Base-by-base conservation (phyloP, 2,329 filamentous ascomycete genomes). In the Talaromyces sp. region DNA sequence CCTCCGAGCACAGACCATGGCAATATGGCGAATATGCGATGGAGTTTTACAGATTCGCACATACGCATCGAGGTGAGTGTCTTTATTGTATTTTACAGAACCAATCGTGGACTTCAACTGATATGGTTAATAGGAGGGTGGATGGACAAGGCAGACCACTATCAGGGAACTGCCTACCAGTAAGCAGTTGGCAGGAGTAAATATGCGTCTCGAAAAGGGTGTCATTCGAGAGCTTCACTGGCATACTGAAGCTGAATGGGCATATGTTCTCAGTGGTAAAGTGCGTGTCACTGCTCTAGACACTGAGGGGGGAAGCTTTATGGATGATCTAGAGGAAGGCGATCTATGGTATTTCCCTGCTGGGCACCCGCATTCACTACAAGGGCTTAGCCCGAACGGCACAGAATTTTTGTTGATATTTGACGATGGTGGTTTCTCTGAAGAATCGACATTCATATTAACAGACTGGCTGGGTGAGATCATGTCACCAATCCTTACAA, bases 281-380 rank as follows among this genome's bases (percentile, higher is more conserved):
- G 88, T 90, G 23, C 85, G 89, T 59, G 84, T 92, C 57, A 91
- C 89, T 0, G 89, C 87, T 0, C 82, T 92, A 18, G 89, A 92
- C 74, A 85, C 88, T 50, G 88, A 92, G 63, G 89, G 89, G 9
- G 87, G 88, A 59, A 89, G 84, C 68, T 91, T 90, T 71, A 86
- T 91, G 66, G 89, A 91, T 63, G 89, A 92, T 70, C 76, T 92
- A 31, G 83, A 87, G 70, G 87, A 88, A 70, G 89, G 90, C 9
- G 89, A 92, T 66, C 70, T 92, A 7, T 92, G 88, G 89, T 92
- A 91, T 68, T 92, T 92, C 75, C 89, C 89, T 9, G 85, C 86
- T 12, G 89, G 89, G 2, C 84, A 90, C 47, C 89, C 89, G 5
- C 89, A 92, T 73, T 90, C 88, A 0, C 81, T 92, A 0, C 89